Base-by-base conservation (phyloP, 139 green algal species). In the Tetraselmis chui region DNA sequence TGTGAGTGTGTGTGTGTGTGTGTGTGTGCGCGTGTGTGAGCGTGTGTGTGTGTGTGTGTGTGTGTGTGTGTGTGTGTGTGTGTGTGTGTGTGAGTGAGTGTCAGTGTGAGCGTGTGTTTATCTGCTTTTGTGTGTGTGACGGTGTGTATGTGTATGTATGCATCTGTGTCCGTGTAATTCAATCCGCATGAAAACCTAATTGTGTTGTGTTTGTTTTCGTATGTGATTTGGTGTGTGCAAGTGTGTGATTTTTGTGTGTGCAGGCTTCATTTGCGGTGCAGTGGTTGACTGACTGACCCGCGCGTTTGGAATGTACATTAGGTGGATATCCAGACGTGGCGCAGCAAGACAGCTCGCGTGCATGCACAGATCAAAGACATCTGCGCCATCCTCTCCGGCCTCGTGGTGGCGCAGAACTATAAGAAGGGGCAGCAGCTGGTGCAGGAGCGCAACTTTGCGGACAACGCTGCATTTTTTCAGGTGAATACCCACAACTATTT, bases 331-430 rank as follows among this genome's bases (percentile, higher is more conserved):
- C 80, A 97, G 23, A 92, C 82, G 1, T 98, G 90, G 90, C 80
- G 86, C 28, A 93, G 84, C 82, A 97, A 95, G 83, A 92, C 86
- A 1, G 80, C 81, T 30, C 85, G 96, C 22, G 88, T 98, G 1
- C 87, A 96, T 75, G 85, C 85, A 29, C 94, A 98, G 88, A 92
- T 99, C 32, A 93, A 92, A 79, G 86, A 89, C 83, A 91, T 97
- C 74, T 98, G 95, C 84, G 91, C 93, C 80, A 97, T 98, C 83
- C 89, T 98, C 58, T 92, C 84, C 79, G 92, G 89, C 22, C 84
- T 94, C 28, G 84, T 93, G 79, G 91, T 97, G 30, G 93, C 93
- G 2, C 88, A 94, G 83, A 88, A 98, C 88, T 99, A 97, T 91
- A 88, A 87, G 77, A 79, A 81, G 27, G 96, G 96, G 0, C 95